Base-by-base conservation (phyloP, 139 green algal genomes). In the Spirogloea muscicola region DNA sequence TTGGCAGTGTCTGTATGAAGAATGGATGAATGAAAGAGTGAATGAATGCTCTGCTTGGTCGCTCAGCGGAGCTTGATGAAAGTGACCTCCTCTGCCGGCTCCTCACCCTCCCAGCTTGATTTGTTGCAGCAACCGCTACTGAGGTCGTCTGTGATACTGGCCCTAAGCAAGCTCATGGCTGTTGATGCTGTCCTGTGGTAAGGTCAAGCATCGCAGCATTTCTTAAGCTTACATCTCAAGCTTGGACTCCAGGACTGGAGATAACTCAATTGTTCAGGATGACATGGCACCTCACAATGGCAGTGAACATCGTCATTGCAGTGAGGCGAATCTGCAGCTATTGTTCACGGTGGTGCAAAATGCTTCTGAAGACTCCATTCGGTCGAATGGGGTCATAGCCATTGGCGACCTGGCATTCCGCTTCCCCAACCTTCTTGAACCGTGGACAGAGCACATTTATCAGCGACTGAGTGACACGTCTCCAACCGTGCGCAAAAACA, bases 381-480 rank as follows among this genome's bases (percentile, higher is more conserved):
- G 92, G 16, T 87, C 79, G 79, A 94, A 90, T 84, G 75, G 93
- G 68, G 82, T 95, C 40, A 86, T 97, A 39, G 87, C 92, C 0
- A 57, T 96, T 36, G 92, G 89, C 3, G 93, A 97, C 84, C 86
- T 98, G 66, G 86, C 88, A 0, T 86, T 93, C 55, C 86, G 93
- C 57, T 96, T 89, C 74, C 93, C 93, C 58, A 98, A 98, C 79
- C 57, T 89, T 55, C 65, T 97, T 49, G 92, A 98, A 84, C 93
- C 93, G 2, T 98, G 89, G 88, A 97, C 93, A 0, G 68, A 77
- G 36, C 77, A 88, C 76, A 87, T 96, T 48, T 98, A 97, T 76
- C 43, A 49, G 1, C 81, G 84, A 0, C 88, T 97, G 0, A 43
- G 58, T 3, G 87, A 91, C 68, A 16, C 67, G 6, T 72, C 42